A percentile compares a stretch with the other conserved stretches of the same genome.
Evolutionary conservation across 2,329 filamentous ascomycete species (phyloP).

Genomic region (Lizonia empirigonia): DNA sequence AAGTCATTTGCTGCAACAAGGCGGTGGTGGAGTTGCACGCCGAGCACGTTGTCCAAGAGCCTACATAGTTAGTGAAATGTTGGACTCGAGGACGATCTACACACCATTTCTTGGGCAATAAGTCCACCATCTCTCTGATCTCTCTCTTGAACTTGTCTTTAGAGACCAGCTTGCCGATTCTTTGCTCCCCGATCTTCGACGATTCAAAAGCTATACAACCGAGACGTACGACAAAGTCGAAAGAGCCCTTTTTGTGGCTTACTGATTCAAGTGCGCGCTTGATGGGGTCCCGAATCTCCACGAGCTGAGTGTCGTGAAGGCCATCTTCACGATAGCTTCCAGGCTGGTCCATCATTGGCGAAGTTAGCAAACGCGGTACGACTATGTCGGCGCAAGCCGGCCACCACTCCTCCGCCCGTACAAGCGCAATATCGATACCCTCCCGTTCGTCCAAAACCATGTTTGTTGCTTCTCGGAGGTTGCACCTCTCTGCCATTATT

Average conservation of each 20-base stretch:
- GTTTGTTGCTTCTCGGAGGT: slow-evolving; percentile 19
- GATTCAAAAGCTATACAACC: slow-evolving; percentile 34
- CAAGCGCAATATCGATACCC: slow-evolving; percentile 27
- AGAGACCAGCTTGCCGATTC: slow-evolving; percentile 20
- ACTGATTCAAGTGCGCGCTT: slow-evolving; percentile 28
- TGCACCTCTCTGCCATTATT: slow-evolving; percentile 18
- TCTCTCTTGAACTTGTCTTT: slow-evolving; percentile 24
- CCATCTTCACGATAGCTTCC: slow-evolving; percentile 30
- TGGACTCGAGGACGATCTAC: background rate
- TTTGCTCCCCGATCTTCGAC: slow-evolving; percentile 12
- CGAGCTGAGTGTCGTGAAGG: slow-evolving; percentile 19
- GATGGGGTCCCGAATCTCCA: slow-evolving; percentile 26
- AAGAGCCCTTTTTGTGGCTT: slow-evolving; percentile 30
- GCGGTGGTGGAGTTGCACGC: slow-evolving; percentile 28
- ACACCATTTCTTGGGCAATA: slow-evolving; percentile 34
- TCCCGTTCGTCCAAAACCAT: slow-evolving; percentile 37
- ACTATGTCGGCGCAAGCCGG: slow-evolving; percentile 25
- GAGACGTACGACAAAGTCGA: slow-evolving; percentile 36
- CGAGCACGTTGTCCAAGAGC: slow-evolving; percentile 26
- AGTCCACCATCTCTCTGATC: slow-evolving; percentile 17
- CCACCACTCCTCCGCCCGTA: slow-evolving; percentile 34
- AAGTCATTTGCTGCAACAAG: slow-evolving; percentile 26
- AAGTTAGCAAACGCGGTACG: slow-evolving; percentile 28
- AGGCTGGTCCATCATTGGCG: slow-evolving; percentile 25
- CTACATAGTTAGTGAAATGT: slow-evolving; percentile 17